Conservation (phyloP, 805 yeast genomes). For the Ogataea degrootiae region DNA sequence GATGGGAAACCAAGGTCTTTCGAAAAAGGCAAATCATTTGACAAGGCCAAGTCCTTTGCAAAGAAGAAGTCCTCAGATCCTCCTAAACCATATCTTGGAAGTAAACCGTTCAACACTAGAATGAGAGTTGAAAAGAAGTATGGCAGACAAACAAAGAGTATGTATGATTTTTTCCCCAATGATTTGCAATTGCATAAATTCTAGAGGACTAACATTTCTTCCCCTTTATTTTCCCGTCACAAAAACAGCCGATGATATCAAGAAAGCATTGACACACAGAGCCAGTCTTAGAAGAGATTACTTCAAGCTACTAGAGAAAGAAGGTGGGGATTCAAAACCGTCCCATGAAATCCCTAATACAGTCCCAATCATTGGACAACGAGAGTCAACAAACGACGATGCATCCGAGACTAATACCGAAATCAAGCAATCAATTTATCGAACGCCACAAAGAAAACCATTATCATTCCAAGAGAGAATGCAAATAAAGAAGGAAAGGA, state of each 20-base stretch:
- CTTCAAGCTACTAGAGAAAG: constrained; percentile 70
- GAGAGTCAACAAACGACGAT: constrained; percentile 10
- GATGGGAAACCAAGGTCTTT: not conserved
- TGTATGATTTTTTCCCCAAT: constrained; percentile 1
- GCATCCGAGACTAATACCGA: not conserved
- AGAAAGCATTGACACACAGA: constrained; percentile 69
- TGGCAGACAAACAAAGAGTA: constrained; percentile 29
- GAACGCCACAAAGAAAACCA: constrained; percentile 33
- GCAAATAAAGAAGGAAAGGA: constrained; percentile 43
- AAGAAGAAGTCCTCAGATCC: not conserved
- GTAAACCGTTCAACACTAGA: constrained; percentile 4
- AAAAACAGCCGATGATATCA: constrained; percentile 53
- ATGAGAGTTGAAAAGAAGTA: constrained; percentile 8
- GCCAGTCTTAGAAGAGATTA: constrained; percentile 79
- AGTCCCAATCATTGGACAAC: constrained; percentile 10
- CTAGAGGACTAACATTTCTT: not conserved
- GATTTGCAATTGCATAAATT: not conserved
- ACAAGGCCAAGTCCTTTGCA: not conserved
- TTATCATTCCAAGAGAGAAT: constrained; percentile 40
- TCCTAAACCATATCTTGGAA: not conserved
- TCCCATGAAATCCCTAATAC: not conserved
- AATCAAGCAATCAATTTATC: constrained; percentile 25
- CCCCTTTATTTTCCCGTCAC: not conserved
- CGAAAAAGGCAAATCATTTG: not conserved
- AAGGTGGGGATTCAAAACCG: constrained; percentile 45